These are phyloP conservation scores for Meyerozyma elateridarum DNA, from an alignment of 1,139 yeast genomes.

Conservation along the genomic window DNA sequence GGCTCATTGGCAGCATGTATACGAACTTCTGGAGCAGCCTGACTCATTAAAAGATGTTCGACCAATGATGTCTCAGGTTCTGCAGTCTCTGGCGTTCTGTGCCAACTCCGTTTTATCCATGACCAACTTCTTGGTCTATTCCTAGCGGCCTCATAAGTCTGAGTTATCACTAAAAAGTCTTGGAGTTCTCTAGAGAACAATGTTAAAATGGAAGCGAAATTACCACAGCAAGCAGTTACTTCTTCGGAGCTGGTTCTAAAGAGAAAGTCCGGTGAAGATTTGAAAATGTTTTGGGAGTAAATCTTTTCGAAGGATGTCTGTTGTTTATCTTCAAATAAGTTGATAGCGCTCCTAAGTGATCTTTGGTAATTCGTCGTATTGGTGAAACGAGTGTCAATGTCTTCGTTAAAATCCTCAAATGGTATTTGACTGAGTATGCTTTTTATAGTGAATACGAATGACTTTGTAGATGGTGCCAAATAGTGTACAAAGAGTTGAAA, in stretches of 20 bases:
- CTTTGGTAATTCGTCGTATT: constrained; percentile 39
- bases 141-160: constrained; percentile 34
- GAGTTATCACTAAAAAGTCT: constrained; percentile 43
- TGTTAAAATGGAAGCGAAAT: constrained; percentile 62
- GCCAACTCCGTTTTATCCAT: constrained; percentile 35
- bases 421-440: constrained; percentile 60
- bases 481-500: constrained; percentile 63
- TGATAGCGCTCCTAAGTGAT: constrained; percentile 51
- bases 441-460: constrained; percentile 60
- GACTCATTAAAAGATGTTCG: too few species aligned
- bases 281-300: constrained; percentile 56
- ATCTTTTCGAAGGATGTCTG: constrained; percentile 51
- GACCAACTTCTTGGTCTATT: constrained; percentile 35
- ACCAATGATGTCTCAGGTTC: too few species aligned
- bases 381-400: constrained; percentile 26
- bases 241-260: constrained; percentile 68
- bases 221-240: constrained; percentile 81
- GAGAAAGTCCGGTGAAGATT: constrained; percentile 31
- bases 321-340: constrained; percentile 54
- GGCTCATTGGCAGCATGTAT: background rate
- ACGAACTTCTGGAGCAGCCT: too few species aligned
- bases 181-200: constrained; percentile 58
- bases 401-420: constrained; percentile 34
- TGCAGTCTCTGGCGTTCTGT: constrained; percentile 6
- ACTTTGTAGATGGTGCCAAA: constrained; percentile 69